Percentiles rank a stretch among this genome's conserved stretches.
Conservation (phyloP, 2,329 filamentous ascomycete species). For the Neopestalotiopsis sp. region DNA sequence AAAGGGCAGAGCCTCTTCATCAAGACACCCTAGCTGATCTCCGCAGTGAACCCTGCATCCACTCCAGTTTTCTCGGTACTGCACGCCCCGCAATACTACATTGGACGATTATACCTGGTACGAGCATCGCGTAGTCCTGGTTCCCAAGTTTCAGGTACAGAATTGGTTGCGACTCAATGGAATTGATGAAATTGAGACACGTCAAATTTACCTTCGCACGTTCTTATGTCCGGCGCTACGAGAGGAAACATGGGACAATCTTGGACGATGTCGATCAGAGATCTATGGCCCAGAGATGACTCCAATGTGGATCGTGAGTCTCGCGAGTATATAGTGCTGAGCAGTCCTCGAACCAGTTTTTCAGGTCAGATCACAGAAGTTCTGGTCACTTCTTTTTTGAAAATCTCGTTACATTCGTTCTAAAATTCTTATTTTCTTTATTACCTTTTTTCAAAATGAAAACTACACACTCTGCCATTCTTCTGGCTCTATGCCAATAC, state of each 20-base stretch:
- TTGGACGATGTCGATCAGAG: not conserved
- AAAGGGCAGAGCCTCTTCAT: not conserved
- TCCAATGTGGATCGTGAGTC: no score
- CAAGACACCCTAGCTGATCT: not conserved
- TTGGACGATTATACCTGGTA: not conserved
- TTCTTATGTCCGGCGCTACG: not conserved
- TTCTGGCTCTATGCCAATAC: not conserved
- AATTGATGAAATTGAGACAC: not conserved
- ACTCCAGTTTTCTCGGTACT: not conserved
- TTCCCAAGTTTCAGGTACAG: not conserved
- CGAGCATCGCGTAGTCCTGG: not conserved
- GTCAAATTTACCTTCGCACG: not conserved
- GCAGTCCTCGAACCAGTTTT: not conserved
- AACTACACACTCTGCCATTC: not conserved
- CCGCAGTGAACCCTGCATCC: not conserved
- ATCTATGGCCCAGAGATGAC: not conserved
- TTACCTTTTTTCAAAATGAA: not conserved
- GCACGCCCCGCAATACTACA: not conserved
- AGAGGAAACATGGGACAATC: not conserved
- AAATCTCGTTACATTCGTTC: not conserved
- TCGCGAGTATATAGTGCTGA: not conserved
- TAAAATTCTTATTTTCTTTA: not conserved
- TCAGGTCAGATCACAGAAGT: not conserved
- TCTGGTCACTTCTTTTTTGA: not conserved
- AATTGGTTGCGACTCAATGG: not conserved